phyloP scores from a whole-genome alignment of 139 green algal genomes.

The Gonium pectorale region DNA sequence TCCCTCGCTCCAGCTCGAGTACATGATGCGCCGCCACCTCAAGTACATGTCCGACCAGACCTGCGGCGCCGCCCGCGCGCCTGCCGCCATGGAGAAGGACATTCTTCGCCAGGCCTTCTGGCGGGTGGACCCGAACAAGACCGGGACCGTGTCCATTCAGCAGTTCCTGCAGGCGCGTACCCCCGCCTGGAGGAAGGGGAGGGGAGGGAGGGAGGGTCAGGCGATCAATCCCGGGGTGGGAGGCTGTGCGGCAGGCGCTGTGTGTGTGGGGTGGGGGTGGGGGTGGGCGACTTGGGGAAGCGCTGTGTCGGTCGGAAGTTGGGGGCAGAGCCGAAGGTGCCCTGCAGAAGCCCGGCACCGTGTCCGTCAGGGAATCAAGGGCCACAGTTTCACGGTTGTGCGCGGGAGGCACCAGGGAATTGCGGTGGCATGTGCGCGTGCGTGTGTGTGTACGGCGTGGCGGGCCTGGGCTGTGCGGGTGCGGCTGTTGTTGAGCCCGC shows the following conservation, averaged over 20 bases:
- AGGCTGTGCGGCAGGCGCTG: background rate
- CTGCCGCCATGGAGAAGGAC: slow-evolving; percentile 60
- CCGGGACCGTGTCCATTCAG: slow-evolving; percentile 62
- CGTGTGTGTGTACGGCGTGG: too few relatives aligned
- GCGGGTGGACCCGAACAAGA: slow-evolving; percentile 62
- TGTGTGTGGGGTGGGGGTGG: background rate
- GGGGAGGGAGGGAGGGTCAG: background rate
- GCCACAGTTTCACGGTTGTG: too few relatives aligned
- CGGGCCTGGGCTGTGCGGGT: too few relatives aligned
- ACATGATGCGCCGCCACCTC: slow-evolving; percentile 63
- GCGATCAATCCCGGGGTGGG: background rate
- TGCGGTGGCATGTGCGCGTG: too few relatives aligned
- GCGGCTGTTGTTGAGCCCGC: too few relatives aligned
- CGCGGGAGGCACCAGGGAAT: too few relatives aligned
- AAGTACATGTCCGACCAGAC: slow-evolving; percentile 50
- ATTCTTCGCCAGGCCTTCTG: slow-evolving; percentile 65
- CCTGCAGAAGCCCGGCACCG: too few relatives aligned
- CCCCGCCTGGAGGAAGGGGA: background rate
- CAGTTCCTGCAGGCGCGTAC: slow-evolving; percentile 66
- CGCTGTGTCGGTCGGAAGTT: background rate
- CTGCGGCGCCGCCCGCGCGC: slow-evolving; percentile 53
- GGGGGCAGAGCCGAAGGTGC: too few relatives aligned
- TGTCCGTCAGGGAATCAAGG: too few relatives aligned
- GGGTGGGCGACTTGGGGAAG: background rate
- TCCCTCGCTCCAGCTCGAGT: slow-evolving; percentile 51